Evolutionary conservation across 139 green algal species (phyloP), one percentile per base, ranked within the genome.

Genomic region (Micractinium sp.): DNA sequence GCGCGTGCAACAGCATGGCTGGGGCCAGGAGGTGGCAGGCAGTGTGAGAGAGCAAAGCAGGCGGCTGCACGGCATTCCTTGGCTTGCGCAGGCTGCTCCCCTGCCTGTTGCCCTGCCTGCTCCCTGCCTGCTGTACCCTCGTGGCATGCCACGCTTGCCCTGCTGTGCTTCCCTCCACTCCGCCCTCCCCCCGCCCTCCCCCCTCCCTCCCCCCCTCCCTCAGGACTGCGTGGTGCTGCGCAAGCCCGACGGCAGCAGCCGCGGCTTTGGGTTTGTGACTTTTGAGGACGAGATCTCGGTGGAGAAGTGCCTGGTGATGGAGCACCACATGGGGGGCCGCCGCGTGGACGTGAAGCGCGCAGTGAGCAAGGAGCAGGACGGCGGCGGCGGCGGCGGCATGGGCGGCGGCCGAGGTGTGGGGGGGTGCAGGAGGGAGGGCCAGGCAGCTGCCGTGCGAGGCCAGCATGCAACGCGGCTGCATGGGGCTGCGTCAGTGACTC

Each of bases 211-310:
- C 9, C 79, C 47, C 14, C 33, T 25, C 27, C 27, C 67, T 9
- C 83, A 90, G 81, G 88, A 90, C 29, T 83, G 36, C 33, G 33
- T 74, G 91, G 92, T 97, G 31, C 89, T 97, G 75, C 90, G 94
- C 67, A 95, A 96, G 75, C 90, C 92, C 38, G 93, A 98, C 56
- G 95, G 95, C 81, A 80, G 89, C 33, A 95, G 93, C 12, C 90
- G 95, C 20, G 95, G 95, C 84, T 98, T 97, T 94, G 96, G 96
- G 77, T 98, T 98, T 92, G 94, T 98, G n/a, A 97, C 95, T 4
- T 98, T 94, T 78, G 91, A 94, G 4, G 94, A 97, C 81, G 94
- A 96, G 76, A 91, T 96, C 69, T 90, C 79, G 25, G 95, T 97
- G 67, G 95, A 97, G 90, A 97, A 97, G 91, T 95, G 92, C 88